phyloP scores from a whole-genome alignment of 2,329 filamentous ascomycete genomes.

The Cladosporium sp. region DNA sequence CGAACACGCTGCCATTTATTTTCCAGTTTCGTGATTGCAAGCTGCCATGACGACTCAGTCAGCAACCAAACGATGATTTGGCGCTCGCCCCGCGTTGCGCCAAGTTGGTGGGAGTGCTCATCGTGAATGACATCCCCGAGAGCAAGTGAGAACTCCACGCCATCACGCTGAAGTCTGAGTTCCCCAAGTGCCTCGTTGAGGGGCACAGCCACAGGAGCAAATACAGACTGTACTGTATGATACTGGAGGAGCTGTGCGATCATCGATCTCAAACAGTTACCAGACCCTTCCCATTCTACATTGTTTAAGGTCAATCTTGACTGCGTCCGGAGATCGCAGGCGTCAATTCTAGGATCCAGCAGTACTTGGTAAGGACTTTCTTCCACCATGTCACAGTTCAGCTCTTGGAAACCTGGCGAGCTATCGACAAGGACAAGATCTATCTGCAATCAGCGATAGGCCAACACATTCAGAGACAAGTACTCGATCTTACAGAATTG shows the following conservation, averaged over 20 bases:
- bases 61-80: background rate
- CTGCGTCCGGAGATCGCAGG: background rate
- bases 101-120: background rate
- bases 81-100: background rate
- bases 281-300: background rate
- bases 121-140: background rate
- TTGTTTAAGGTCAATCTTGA: background rate
- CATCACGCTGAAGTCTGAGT: background rate
- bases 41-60: background rate
- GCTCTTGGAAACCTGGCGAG: background rate
- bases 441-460: background rate
- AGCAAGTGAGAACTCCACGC: too few species aligned
- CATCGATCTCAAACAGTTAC: background rate
- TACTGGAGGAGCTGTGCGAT: background rate
- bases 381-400: background rate
- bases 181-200: background rate
- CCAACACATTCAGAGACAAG: background rate
- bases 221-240: constrained; percentile 2
- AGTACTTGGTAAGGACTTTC: background rate
- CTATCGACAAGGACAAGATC: background rate
- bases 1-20: background rate
- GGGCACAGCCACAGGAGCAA: background rate
- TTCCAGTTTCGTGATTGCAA: background rate
- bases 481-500: background rate
- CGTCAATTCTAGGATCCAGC: background rate